Evolutionary conservation across 495 filamentous ascomycete species (phyloP).

Genomic region (Tetracladium setigerum): DNA sequence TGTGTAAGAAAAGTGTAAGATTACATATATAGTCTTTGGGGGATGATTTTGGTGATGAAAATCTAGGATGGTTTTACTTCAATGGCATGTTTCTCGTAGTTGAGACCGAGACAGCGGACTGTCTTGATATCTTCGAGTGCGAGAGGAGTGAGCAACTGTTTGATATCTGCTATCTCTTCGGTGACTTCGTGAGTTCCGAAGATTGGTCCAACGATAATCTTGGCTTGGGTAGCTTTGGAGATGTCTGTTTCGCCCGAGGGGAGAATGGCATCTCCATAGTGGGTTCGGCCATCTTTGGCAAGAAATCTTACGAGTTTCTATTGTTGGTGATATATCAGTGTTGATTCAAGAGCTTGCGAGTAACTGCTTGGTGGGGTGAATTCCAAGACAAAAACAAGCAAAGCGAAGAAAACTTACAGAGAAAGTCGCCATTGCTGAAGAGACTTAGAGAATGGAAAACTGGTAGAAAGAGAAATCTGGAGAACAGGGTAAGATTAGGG

Average conservation of each 20-base stretch:
- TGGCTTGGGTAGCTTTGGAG: conserved; percentile 55
- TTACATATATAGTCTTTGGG: not conserved
- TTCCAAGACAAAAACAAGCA: not conserved
- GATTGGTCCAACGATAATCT: conserved; percentile 64
- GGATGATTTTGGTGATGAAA: not conserved
- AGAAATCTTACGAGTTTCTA: conserved; percentile 77
- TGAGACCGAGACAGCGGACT: conserved; percentile 73
- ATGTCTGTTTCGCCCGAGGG: conserved; percentile 60
- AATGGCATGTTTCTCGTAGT: conserved; percentile 75
- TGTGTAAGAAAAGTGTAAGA: not conserved
- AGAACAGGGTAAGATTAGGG: too few species aligned
- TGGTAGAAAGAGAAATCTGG: too few species aligned
- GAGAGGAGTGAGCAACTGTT: conserved; percentile 60
- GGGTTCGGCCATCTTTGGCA: conserved; percentile 63
- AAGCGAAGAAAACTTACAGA: conserved; percentile 21
- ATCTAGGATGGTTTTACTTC: conserved; percentile 48
- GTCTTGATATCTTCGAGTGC: conserved; percentile 60
- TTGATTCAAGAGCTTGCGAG: too few species aligned
- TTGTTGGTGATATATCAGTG: not conserved
- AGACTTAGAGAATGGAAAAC: too few species aligned
- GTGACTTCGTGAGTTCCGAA: conserved; percentile 67
- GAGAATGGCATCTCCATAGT: conserved; percentile 80
- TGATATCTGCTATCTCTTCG: conserved; percentile 57
- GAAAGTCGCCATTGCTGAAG: conserved; percentile 37
- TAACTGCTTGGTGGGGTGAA: not conserved